These are phyloP conservation scores for Mallotus nudiflorus DNA, from an alignment of 345 rosid species.

Conservation along the genomic window DNA sequence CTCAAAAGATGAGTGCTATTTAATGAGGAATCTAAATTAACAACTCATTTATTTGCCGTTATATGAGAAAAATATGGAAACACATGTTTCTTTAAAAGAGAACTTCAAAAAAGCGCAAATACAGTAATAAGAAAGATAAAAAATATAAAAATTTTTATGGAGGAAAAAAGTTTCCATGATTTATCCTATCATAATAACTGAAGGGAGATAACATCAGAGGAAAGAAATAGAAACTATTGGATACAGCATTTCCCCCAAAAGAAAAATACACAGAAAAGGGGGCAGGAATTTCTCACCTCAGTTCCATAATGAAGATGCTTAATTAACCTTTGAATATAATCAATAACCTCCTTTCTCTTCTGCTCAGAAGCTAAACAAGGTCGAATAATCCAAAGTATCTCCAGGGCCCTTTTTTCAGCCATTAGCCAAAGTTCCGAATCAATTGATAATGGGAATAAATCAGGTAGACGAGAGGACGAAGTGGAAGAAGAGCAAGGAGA, in stretches of 20 bases:
- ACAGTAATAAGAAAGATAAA: not conserved
- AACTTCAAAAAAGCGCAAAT: not conserved
- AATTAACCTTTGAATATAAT: conserved; percentile 54
- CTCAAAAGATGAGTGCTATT: conserved; percentile 3
- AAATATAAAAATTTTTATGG: not conserved
- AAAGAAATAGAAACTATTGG: not conserved
- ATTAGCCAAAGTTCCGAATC: conserved; percentile 61
- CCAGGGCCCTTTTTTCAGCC: conserved; percentile 74
- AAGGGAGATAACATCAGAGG: not conserved
- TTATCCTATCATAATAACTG: not conserved
- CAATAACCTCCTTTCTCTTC: conserved; percentile 59
- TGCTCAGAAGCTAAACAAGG: conserved; percentile 64
- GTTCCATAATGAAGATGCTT: conserved; percentile 48
- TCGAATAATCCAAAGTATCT: conserved; percentile 66
- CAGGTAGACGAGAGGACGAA: conserved; percentile 30
- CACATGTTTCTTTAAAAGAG: not conserved
- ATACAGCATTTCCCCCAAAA: not conserved
- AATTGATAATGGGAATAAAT: conserved; percentile 38
- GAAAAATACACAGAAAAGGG: conserved; percentile 4
- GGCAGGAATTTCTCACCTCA: conserved; percentile 54
- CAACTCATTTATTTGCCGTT: not conserved
- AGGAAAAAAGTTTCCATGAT: conserved; percentile 3
- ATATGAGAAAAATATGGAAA: conserved; percentile 4
- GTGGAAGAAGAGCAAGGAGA: conserved; percentile 45
- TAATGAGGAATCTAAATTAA: conserved; percentile 2